phyloP scores from a whole-genome alignment of 129 eudicot species.

The Oenanthe sinensis region DNA sequence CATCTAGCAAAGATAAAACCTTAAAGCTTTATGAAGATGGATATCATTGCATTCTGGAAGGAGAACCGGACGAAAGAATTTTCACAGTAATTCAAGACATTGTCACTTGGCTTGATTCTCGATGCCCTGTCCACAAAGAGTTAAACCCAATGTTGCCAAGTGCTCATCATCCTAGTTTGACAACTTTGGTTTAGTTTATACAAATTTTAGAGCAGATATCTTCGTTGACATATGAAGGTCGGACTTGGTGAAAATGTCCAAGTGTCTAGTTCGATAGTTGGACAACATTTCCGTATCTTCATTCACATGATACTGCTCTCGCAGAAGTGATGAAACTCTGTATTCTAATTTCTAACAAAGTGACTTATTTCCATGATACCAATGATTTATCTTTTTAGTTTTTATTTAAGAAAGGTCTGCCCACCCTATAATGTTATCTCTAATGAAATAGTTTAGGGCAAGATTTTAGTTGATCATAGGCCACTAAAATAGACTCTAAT shows the following conservation, averaged over 20 bases:
- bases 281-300: no score
- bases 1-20: slow-evolving; percentile 66
- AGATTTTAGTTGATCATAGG: no score
- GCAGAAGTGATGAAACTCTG: background rate
- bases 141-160: background rate
- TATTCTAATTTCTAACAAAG: background rate
- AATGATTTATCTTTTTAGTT: no score
- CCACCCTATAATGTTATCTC: no score
- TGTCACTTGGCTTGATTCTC: slow-evolving; percentile 66
- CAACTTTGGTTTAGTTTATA: background rate
- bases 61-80: slow-evolving; percentile 85
- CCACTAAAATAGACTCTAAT: no score
- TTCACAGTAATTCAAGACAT: slow-evolving; percentile 60
- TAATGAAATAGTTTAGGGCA: no score
- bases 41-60: slow-evolving; percentile 81
- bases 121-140: slow-evolving; percentile 25
- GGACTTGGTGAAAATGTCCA: background rate
- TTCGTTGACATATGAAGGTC: background rate
- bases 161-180: background rate
- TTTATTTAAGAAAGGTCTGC: no score
- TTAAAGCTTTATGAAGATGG: slow-evolving; percentile 75
- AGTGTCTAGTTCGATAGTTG: no score
- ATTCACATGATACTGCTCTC: no score
- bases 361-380: background rate
- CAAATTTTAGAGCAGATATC: background rate